Conservation (phyloP, 163 green algal species). For the Scenedesmus sp. region DNA sequence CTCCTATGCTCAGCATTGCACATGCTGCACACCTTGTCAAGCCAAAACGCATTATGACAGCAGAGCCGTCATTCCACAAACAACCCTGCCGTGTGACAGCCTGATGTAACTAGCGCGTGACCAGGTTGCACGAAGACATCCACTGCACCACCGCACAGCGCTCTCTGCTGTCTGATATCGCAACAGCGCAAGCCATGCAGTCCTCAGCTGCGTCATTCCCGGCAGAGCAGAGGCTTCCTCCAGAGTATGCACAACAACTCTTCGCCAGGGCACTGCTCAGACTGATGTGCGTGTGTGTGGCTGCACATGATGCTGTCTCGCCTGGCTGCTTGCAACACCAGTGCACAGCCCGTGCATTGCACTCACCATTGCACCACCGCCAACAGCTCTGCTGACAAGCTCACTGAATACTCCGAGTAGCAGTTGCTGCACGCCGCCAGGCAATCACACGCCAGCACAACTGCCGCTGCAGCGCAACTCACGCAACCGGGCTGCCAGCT, state of each 20-base stretch:
- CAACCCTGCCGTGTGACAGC: neutral
- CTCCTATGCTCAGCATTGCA: neutral
- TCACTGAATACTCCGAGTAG: neutral
- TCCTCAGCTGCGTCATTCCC: neutral
- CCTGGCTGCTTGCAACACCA: too few relatives aligned
- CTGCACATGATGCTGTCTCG: too few relatives aligned
- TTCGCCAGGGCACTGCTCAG: too few relatives aligned
- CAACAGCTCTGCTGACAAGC: neutral
- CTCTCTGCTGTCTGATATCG: neutral
- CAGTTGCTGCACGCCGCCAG: neutral
- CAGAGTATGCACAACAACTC: too few relatives aligned
- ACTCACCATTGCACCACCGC: too few relatives aligned
- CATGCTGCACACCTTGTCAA: neutral
- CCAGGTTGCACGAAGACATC: too few relatives aligned
- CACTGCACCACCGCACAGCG: too few relatives aligned
- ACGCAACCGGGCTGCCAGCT: neutral
- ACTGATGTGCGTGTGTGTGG: too few relatives aligned
- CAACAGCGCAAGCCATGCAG: neutral
- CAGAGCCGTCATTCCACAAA: neutral
- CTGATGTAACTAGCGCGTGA: neutral
- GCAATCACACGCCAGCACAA: neutral
- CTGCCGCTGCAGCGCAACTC: neutral
- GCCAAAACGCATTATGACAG: neutral
- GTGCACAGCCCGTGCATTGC: too few relatives aligned
- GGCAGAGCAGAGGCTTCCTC: too few relatives aligned